Evolutionary conservation across 805 yeast species (phyloP).

Genomic region (Hemisphaericaspora nanyangensis): DNA sequence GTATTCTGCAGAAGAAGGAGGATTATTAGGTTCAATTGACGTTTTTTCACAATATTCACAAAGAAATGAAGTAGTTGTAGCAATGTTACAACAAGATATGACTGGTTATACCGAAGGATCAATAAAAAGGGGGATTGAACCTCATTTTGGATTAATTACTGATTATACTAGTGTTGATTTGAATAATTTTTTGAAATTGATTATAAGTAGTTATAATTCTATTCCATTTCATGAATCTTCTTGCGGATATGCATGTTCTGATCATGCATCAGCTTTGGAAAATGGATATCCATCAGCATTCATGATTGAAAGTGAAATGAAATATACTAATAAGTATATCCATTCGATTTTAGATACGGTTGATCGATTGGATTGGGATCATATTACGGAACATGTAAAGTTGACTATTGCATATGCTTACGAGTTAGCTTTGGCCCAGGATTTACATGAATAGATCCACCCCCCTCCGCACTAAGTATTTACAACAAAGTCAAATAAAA

Average conservation of each 20-base stretch:
- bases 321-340: conserved; percentile 60
- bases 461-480: no score
- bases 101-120: conserved; percentile 68
- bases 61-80: conserved; percentile 52
- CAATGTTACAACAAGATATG: conserved; percentile 95
- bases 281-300: conserved; percentile 83
- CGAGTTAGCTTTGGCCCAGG: conserved; percentile 54
- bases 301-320: conserved; percentile 73
- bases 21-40: conserved; percentile 80
- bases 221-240: conserved; percentile 70
- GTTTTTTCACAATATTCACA: conserved; percentile 57
- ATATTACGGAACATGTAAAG: conserved; percentile 77
- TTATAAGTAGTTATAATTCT: conserved; percentile 58
- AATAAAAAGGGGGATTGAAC: conserved; percentile 48
- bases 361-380: conserved; percentile 73
- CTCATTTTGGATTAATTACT: conserved; percentile 73
- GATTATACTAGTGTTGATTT: conserved; percentile 60
- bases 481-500: no score
- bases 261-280: conserved; percentile 81
- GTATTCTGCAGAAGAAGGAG: conserved; percentile 94
- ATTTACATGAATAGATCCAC: no score
- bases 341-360: conserved; percentile 79
- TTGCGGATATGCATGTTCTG: conserved; percentile 94
- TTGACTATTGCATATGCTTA: conserved; percentile 68
- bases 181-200: conserved; percentile 56